A percentile compares a stretch with the other conserved stretches of the same genome.
phyloP scores from a whole-genome alignment of 1,139 yeast species.

The Yamadazyma friedrichii region DNA sequence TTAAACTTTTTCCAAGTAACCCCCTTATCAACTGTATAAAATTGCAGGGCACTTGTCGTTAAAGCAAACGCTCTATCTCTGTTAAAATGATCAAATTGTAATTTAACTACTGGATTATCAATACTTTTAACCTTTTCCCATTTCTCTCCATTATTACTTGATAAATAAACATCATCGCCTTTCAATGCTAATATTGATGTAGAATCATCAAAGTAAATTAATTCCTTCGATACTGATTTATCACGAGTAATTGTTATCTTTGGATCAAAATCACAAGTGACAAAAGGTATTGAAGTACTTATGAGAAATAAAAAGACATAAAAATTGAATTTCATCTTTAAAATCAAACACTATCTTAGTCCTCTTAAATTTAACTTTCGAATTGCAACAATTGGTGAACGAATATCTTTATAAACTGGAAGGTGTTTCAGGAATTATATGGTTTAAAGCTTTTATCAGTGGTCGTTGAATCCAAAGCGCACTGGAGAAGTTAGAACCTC shows the following conservation, averaged over 20 bases:
- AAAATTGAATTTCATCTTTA: too few relatives aligned
- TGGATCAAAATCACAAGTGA: constrained; percentile 21
- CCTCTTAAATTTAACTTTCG: too few relatives aligned
- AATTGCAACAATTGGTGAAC: too few relatives aligned
- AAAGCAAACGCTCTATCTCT: constrained; percentile 54
- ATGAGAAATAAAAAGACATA: constrained; percentile 1
- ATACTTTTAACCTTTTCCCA: constrained; percentile 44
- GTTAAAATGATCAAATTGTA: constrained; percentile 47
- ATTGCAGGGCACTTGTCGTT: constrained; percentile 39
- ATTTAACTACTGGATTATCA: constrained; percentile 22
- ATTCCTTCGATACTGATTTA: constrained; percentile 16
- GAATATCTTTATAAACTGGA: too few relatives aligned
- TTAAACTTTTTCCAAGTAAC: constrained; percentile 52
- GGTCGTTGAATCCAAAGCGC: not conserved
- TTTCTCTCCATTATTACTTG: constrained; percentile 57
- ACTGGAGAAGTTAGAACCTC: not conserved
- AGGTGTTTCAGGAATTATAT: too few relatives aligned
- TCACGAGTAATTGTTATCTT: constrained; percentile 15
- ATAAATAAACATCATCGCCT: constrained; percentile 31
- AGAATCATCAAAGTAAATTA: constrained; percentile 57
- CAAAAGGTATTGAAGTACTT: not conserved
- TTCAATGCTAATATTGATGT: constrained; percentile 43
- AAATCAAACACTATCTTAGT: too few relatives aligned
- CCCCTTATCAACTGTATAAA: constrained; percentile 57
- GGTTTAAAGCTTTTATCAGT: not conserved